Base-by-base conservation (phyloP, 176 grass and related monocot genomes). In the Eragrostis nindensis region DNA sequence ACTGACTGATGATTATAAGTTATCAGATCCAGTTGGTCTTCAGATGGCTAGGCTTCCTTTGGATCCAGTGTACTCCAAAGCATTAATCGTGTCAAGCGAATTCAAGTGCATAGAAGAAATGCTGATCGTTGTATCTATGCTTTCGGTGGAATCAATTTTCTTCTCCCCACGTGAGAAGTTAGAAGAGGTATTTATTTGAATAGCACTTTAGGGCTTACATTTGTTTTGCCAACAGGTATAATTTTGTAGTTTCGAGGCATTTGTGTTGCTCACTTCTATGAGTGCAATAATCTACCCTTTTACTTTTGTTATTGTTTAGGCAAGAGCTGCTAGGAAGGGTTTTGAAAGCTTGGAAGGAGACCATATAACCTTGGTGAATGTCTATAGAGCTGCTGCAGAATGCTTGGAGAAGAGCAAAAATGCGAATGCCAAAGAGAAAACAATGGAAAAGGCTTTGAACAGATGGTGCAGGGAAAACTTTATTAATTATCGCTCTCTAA, bases 71-170 rank as follows among this genome's bases (percentile, higher is more conserved):
- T 98, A 93, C 74, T 98, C 95, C 24, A 98, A 98, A 76, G 88
- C 92, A 64, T 73, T 98, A 56, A 91, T 98, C 59, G 74, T 98
- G 76, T 80, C 95, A 30, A 91, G 24, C 9, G 68, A 98, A 60
- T 91, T 95, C 70, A 95, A 93, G 82, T 98, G 95, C 86, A 79
- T 93, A 81, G 92, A 98, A 95, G 95, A 98, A 88, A 98, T 98
- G 95, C 61, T 95, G 61, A 95, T 98, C 87, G 90, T 93, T 45
- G 95, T 98, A 68, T 92, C 95, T 36, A 95, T 98, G 95, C 88
- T 98, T 85, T 98, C 95, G 17, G 92, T 98, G 72, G 95, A 98
- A 74, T 95, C 92, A 36, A 95, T 98, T 82, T 98, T 98, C 79
- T 95, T 93, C 57, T 89, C 79, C n/a, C 86, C 88, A 22, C 92